phyloP scores from a whole-genome alignment of 345 rosid species.

The Lepidium africanum region DNA sequence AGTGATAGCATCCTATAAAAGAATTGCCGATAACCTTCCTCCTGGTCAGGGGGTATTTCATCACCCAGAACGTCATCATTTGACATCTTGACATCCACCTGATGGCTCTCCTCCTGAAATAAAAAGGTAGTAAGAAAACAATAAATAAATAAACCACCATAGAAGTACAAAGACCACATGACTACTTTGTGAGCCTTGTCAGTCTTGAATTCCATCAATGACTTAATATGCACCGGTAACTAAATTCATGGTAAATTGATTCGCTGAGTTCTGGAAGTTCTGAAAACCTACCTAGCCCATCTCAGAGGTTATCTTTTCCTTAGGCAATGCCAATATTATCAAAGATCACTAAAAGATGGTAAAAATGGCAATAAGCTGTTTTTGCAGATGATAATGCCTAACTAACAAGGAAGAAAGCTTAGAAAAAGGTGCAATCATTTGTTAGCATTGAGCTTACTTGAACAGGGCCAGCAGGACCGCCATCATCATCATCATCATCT shows the following conservation, averaged over 20 bases:
- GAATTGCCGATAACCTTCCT: constrained; percentile 42
- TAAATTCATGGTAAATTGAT: background rate
- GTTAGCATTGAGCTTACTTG: constrained; percentile 13
- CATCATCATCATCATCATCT: constrained; percentile 35
- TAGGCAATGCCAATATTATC: background rate
- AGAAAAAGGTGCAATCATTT: background rate
- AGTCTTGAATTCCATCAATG: background rate
- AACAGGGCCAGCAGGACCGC: constrained; percentile 22
- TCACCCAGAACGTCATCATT: constrained; percentile 96
- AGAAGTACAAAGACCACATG: background rate
- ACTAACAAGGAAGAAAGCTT: background rate
- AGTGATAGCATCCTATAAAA: constrained; percentile 67
- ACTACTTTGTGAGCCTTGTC: background rate
- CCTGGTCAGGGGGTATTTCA: constrained; percentile 86
- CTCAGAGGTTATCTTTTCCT: constrained; percentile 2
- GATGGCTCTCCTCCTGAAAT: constrained; percentile 66
- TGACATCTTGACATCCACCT: constrained; percentile 51
- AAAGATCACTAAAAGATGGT: background rate
- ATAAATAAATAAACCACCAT: background rate
- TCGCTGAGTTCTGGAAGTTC: background rate
- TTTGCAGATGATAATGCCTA: background rate
- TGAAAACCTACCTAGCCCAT: constrained; percentile 4
- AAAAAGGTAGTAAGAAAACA: background rate
- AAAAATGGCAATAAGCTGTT: background rate
- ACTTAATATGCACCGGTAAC: background rate